Evolutionary conservation across 495 filamentous ascomycete genomes (phyloP), one percentile per base, ranked within the genome.

Genomic region (Penicillium goetzii): DNA sequence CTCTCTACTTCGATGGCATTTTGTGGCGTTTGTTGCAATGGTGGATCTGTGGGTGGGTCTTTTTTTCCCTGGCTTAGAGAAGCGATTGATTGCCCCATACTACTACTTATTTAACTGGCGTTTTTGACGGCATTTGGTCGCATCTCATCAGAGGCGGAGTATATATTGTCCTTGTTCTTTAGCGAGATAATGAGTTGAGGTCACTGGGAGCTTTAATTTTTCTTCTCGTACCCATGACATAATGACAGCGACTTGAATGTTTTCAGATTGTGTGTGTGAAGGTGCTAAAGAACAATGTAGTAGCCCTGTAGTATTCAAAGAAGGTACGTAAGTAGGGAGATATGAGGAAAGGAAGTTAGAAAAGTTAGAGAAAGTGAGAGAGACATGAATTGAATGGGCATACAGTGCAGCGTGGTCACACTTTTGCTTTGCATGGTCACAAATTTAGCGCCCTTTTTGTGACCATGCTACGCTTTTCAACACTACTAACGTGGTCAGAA

Each of bases 21-120:
- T 70, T 60, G 58, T 59, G 70, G 70, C 70, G 68, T 72, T 72
- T 58, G 23, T 58, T 57, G 41, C 34, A n/a, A 21, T 40, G 33
- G 26, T 30, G 41, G 41, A 23, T 47, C 19, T 30, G 47, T 53
- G 17, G n/a, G 1, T 0, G n/a, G 51, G 28, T 2, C 49, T 15
- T 25, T 7, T 34, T 19, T 53, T 32, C 30, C 30, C 17, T 19
- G 51, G 51, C 52, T 55, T 55, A 21, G 52, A 19, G 28, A 33
- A 11, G 30, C 2, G 32, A 23, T 55, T 28, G 52, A 5, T 6
- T 33, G 30, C 30, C 30, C 30, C 5, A 32, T 32, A 32, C 9
- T 51, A 17, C 15, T 51, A 30, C 2, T 55, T 36, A 21, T 34
- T 55, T 19, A 36, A 17, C 28, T 55, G 52, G 52, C 32, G 52